phyloP scores from a whole-genome alignment of 1,284 basidiomycete species.

The Peniophora sp. region DNA sequence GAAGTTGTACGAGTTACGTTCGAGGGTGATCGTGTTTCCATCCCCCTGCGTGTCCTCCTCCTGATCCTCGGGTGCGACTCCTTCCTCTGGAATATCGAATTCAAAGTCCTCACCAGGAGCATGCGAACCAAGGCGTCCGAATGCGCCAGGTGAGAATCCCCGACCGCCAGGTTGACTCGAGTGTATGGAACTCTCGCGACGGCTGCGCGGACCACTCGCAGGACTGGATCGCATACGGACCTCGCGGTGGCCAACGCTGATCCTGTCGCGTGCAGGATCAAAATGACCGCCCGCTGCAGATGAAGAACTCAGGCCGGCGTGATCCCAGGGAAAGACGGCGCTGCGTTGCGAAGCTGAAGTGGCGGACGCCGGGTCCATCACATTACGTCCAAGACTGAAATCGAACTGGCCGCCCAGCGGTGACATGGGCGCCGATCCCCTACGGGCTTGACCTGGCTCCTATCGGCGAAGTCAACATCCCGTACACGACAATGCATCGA shows the following conservation, averaged over 20 bases:
- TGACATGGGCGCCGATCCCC: constrained; percentile 45
- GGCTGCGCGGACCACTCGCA: constrained; percentile 26
- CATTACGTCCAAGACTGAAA: constrained; percentile 25
- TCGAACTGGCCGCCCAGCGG: constrained; percentile 38
- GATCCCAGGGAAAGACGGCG: constrained; percentile 75
- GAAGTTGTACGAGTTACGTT: constrained; percentile 35
- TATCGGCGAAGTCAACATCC: constrained; percentile 19
- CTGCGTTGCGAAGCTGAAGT: constrained; percentile 50
- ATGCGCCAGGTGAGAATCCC: constrained; percentile 41
- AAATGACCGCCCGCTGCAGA: constrained; percentile 26
- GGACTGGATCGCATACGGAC: constrained; percentile 47
- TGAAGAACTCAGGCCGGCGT: constrained; percentile 63
- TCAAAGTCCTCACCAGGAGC: constrained; percentile 50
- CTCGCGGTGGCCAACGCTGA: constrained; percentile 44
- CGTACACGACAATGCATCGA: constrained; percentile 1
- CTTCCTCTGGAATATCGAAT: constrained; percentile 41
- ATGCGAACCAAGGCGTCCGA: constrained; percentile 30
- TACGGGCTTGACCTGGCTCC: constrained; percentile 75
- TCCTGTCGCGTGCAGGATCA: constrained; percentile 33
- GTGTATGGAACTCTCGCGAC: constrained; percentile 36
- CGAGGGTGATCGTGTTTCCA: constrained; percentile 47
- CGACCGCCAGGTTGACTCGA: constrained; percentile 22
- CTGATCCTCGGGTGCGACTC: constrained; percentile 10
- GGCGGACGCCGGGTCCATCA: constrained; percentile 22
- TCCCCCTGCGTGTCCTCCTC: constrained; percentile 19